A percentile compares a stretch with the other conserved stretches of the same genome.
phyloP scores from a whole-genome alignment of 2,329 filamentous ascomycete genomes.

The Botrytis deweyae region DNA sequence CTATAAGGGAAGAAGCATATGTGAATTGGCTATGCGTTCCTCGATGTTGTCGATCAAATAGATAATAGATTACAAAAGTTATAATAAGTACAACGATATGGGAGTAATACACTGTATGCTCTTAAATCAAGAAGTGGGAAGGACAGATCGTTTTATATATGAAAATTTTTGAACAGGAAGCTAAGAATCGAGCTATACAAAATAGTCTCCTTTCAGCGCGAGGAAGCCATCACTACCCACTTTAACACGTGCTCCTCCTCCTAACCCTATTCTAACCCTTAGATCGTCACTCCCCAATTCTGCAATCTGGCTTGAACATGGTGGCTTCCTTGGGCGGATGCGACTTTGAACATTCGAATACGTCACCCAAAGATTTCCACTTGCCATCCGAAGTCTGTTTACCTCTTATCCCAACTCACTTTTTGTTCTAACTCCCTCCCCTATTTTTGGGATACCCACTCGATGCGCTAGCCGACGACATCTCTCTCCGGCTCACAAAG shows the following conservation, averaged over 20 bases:
- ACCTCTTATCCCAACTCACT: not conserved
- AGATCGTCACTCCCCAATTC: not conserved
- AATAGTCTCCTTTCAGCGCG: not conserved
- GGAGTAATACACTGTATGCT: not conserved
- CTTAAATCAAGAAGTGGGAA: not conserved
- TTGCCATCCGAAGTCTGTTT: not conserved
- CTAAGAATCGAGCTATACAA: not conserved
- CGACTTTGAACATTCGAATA: not conserved
- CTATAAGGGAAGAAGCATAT: not conserved
- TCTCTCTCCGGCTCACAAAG: rapidly evolving
- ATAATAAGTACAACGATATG: not conserved
- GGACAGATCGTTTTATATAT: not conserved
- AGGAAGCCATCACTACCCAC: not conserved
- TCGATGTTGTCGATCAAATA: not conserved
- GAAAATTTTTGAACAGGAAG: not conserved
- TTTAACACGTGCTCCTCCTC: not conserved
- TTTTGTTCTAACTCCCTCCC: not conserved
- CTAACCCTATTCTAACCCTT: not conserved
- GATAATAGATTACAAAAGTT: not conserved
- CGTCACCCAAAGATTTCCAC: not conserved
- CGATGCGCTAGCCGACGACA: not conserved
- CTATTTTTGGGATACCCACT: not conserved
- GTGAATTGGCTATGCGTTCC: not conserved
- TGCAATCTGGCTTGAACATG: not conserved
- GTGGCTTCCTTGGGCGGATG: not conserved